These are phyloP conservation scores for Tetrahymena borealis DNA, from an alignment of 73 alveolate genomes.

Conservation along the genomic window DNA sequence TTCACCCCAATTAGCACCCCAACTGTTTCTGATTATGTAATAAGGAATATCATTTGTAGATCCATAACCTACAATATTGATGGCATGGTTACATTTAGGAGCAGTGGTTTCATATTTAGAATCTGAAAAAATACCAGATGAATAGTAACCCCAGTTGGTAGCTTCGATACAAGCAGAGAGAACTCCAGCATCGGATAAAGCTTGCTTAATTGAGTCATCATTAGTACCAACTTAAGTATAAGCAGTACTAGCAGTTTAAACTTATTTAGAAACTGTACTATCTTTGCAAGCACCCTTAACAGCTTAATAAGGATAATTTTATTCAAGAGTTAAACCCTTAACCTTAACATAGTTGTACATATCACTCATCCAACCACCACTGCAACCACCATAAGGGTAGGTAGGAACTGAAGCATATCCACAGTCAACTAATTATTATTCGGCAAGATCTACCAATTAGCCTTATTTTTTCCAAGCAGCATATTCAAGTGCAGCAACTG, in stretches of 20 bases:
- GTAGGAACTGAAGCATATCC: conserved; percentile 3
- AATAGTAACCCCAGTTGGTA: too few relatives aligned
- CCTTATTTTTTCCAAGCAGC: neutral
- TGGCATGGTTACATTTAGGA: conserved; percentile 6
- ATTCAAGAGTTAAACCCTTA: conserved; percentile 18
- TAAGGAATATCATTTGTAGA: conserved; percentile 12
- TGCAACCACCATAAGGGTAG: conserved; percentile 49
- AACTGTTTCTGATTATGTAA: conserved; percentile 41
- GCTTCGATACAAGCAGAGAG: too few relatives aligned
- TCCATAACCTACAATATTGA: conserved; percentile 38
- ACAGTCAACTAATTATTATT: conserved; percentile 69
- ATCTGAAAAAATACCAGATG: too few relatives aligned
- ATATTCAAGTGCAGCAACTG: conserved; percentile 53
- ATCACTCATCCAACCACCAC: conserved; percentile 54
- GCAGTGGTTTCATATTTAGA: too few relatives aligned
- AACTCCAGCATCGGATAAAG: too few relatives aligned
- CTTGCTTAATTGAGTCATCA: too few relatives aligned
- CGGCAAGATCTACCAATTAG: conserved; percentile 22
- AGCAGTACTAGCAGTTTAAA: too few relatives aligned
- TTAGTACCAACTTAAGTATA: too few relatives aligned
- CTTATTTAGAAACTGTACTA: too few relatives aligned
- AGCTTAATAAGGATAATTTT: conserved; percentile 32
- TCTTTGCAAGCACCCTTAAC: neutral
- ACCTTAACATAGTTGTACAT: conserved; percentile 28
- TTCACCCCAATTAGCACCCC: conserved; percentile 25